Evolutionary conservation across 805 yeast genomes (phyloP).

Genomic region (Lachancea nothofagi): DNA sequence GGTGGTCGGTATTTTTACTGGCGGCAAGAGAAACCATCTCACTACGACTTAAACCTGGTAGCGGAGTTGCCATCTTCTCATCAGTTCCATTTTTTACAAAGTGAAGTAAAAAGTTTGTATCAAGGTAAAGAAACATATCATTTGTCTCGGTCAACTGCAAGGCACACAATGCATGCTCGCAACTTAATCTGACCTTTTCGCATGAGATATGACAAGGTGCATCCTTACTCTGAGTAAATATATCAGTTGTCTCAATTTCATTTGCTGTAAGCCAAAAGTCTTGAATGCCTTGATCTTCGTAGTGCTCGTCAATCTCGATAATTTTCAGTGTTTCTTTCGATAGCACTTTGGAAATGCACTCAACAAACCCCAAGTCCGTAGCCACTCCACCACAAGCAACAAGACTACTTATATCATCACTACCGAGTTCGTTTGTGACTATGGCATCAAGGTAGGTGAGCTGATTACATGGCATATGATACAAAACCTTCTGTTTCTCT

Average conservation of each 20-base stretch:
- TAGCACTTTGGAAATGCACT: not conserved
- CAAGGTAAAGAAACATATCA: not conserved
- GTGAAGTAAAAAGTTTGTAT: not conserved
- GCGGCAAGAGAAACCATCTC: not conserved
- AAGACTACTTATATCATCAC: not conserved
- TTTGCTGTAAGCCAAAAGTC: constrained; percentile 3
- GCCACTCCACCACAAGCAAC: constrained; percentile 2
- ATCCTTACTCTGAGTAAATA: not conserved
- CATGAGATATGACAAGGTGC: not conserved
- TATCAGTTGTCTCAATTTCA: not conserved
- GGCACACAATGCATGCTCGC: not conserved
- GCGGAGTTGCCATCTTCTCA: too few species aligned
- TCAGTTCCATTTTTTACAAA: not conserved
- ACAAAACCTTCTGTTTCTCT: not conserved
- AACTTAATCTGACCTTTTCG: not conserved
- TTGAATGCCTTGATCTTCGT: not conserved
- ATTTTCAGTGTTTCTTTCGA: not conserved
- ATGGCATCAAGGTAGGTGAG: constrained; percentile 2
- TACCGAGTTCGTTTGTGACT: not conserved
- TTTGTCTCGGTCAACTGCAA: not conserved
- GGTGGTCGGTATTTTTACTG: not conserved
- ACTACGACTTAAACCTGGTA: too few species aligned
- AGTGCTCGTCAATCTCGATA: not conserved
- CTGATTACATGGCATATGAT: not conserved
- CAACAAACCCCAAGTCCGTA: constrained; percentile 1